A percentile compares a stretch with the other conserved stretches of the same genome.
Evolutionary conservation across 139 green algal species (phyloP).

Genomic region (Chlorella ohadii): DNA sequence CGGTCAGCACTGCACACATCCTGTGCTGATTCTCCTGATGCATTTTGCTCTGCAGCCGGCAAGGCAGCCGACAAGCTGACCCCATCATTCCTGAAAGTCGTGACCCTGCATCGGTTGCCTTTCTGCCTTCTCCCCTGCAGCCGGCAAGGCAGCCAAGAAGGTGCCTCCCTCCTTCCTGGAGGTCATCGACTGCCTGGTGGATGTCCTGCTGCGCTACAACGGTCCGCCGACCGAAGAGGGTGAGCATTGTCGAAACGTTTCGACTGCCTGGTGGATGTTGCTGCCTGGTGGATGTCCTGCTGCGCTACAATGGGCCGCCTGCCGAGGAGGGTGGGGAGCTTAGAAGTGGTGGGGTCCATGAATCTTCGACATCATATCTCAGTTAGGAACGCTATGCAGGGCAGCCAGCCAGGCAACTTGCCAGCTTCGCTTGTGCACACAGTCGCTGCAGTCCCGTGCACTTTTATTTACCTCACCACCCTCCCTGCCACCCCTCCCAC

Average conservation of each 20-base stretch:
- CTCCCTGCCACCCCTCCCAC: neutral
- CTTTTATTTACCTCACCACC: no score
- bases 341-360: no score
- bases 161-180: constrained; percentile 80
- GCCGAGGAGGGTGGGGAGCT: constrained; percentile 1
- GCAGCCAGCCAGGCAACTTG: no score
- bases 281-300: constrained; percentile 79
- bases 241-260: neutral
- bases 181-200: constrained; percentile 84
- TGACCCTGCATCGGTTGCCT: no score
- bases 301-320: constrained; percentile 57
- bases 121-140: neutral
- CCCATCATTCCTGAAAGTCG: neutral
- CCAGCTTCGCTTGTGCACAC: no score
- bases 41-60: neutral
- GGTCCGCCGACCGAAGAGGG: neutral
- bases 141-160: constrained; percentile 49
- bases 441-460: no score
- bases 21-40: no score
- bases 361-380: no score
- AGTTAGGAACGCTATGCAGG: no score
- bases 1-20: no score
- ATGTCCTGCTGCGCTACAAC: constrained; percentile 75
- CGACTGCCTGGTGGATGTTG: no score
- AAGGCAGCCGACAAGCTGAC: neutral